phyloP scores from a whole-genome alignment of 352 stramenopile species.

The Phytophthora citricola region DNA sequence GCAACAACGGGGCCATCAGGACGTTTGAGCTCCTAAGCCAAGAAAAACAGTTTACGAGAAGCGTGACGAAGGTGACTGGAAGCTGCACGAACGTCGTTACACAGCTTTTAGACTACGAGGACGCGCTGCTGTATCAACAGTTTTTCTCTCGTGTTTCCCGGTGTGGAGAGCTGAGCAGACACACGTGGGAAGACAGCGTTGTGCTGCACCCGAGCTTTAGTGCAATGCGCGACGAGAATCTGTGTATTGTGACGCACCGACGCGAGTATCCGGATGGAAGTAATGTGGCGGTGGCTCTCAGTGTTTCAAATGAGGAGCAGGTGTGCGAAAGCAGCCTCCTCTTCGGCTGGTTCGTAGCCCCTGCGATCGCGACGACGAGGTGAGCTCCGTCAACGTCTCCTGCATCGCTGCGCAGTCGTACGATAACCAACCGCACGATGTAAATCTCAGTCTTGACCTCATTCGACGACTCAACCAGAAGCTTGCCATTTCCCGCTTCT shows the following conservation, averaged over 20 bases:
- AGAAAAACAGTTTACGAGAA: constrained; percentile 56
- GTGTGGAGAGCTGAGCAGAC: constrained; percentile 51
- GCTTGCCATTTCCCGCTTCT: constrained; percentile 25
- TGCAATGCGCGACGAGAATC: constrained; percentile 2
- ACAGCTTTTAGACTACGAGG: constrained; percentile 57
- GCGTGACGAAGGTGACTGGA: constrained; percentile 54
- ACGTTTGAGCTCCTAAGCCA: constrained; percentile 52
- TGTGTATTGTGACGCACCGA: constrained; percentile 54
- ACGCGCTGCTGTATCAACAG: constrained; percentile 57
- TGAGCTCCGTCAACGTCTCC: constrained; percentile 55
- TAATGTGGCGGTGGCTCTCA: constrained; percentile 57
- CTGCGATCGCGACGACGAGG: constrained; percentile 38
- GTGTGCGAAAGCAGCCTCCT: constrained; percentile 42
- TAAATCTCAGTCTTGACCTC: constrained; percentile 63
- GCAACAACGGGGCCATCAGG: constrained; percentile 35
- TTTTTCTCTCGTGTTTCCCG: constrained; percentile 51
- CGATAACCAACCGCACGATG: constrained; percentile 34
- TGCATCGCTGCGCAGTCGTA: constrained; percentile 53
- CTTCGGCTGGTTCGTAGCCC: constrained; percentile 68
- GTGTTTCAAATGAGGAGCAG: constrained; percentile 26
- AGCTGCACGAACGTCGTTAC: constrained; percentile 44
- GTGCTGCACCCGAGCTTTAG: constrained; percentile 43
- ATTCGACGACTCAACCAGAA: constrained; percentile 52
- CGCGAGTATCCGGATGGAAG: constrained; percentile 70
- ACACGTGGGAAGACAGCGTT: constrained; percentile 64